Base-by-base conservation (phyloP, 2,329 filamentous ascomycete genomes). In the Fusarium verrucosum region DNA sequence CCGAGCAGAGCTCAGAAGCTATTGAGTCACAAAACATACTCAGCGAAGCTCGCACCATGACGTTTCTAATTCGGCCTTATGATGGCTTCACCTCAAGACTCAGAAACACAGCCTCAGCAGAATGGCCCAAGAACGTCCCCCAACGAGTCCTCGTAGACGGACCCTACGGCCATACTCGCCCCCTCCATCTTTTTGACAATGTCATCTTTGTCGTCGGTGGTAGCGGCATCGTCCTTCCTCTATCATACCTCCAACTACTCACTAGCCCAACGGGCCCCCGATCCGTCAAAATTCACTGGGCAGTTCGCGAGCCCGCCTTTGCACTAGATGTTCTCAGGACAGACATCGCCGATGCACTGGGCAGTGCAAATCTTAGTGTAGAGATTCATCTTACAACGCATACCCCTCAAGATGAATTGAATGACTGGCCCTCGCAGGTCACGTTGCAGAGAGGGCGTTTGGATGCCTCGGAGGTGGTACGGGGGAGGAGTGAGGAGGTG, bases 51-150 rank as follows among this genome's bases (percentile, higher is more conserved):
- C 46, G 46, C 10, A 57, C 50, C 1, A 78, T 82, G 73, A 75
- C 75, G 0, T 82, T 82, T 36, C 70, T 82, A n/a, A 78, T 82
- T 38, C 71, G 80, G 0, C 80, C 80, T 1, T 82, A 82, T 58
- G 76, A 80, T 38, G 74, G 79, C 40, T 82, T 82, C 66, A 82
- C 80, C 0, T 65, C 68, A 1, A 72, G 80, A 3, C 74, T 82
- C 0, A 66, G 73, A 26, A 66, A 77, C 6, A 50, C 69, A 6
- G 77, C 77, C 1, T 68, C 69, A 2, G 47, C 59, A 1, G 30
- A 53, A 2, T 71, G 70, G 56, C 71, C 74, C 0, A 62, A 52
- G 4, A 68, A 74, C 0, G 68, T 70, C 0, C 62, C 70, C 0
- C 44, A 80, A 2, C 73, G 75, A 1, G 71, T 83, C 0, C 67